Percentiles rank a stretch among this genome's conserved stretches.
Evolutionary conservation across 805 yeast genomes (phyloP).

Genomic region (Komagataella kurtzmanii): DNA sequence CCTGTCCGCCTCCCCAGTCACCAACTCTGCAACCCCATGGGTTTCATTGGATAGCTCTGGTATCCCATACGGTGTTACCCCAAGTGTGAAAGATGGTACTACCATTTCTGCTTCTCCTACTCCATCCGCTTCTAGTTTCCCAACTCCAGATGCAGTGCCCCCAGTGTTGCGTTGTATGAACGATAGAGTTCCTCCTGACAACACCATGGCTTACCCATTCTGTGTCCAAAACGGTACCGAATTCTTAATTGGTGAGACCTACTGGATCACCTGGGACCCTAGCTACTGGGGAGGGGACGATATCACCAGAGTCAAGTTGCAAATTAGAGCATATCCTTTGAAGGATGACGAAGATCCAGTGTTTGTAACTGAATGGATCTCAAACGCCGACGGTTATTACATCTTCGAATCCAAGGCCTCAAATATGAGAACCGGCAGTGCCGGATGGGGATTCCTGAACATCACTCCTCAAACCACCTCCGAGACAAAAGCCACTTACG

Average conservation of each 20-base stretch:
- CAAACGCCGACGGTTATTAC: slow-evolving; percentile 24
- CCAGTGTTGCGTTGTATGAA: slow-evolving; percentile 31
- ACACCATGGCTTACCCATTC: slow-evolving; percentile 23
- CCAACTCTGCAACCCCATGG: slow-evolving; percentile 25
- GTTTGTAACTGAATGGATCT: slow-evolving; percentile 19
- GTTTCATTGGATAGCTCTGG: slow-evolving; percentile 28
- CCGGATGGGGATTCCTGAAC: slow-evolving; percentile 23
- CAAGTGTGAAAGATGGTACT: slow-evolving; percentile 20
- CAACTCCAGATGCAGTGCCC: slow-evolving; percentile 23
- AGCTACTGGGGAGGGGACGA: slow-evolving; percentile 22
- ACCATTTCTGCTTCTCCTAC: slow-evolving; percentile 28
- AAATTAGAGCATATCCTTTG: slow-evolving; percentile 20
- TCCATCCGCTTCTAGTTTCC: slow-evolving; percentile 20
- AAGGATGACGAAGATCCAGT: slow-evolving; percentile 18
- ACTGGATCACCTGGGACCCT: slow-evolving; percentile 37
- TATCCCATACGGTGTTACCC: slow-evolving; percentile 27
- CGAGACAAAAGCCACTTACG: slow-evolving; percentile 19
- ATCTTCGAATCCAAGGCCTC: slow-evolving; percentile 20
- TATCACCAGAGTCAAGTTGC: slow-evolving; percentile 19
- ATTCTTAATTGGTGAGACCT: slow-evolving; percentile 30
- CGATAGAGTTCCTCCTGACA: slow-evolving; percentile 21
- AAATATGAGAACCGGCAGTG: slow-evolving; percentile 10
- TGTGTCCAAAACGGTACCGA: slow-evolving; percentile 30
- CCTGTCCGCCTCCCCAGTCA: slow-evolving; percentile 23
- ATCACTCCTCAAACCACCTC: slow-evolving; percentile 24